phyloP scores from a whole-genome alignment of 371 early-diverging fungal species.

The Rhizopus stolonifer region DNA sequence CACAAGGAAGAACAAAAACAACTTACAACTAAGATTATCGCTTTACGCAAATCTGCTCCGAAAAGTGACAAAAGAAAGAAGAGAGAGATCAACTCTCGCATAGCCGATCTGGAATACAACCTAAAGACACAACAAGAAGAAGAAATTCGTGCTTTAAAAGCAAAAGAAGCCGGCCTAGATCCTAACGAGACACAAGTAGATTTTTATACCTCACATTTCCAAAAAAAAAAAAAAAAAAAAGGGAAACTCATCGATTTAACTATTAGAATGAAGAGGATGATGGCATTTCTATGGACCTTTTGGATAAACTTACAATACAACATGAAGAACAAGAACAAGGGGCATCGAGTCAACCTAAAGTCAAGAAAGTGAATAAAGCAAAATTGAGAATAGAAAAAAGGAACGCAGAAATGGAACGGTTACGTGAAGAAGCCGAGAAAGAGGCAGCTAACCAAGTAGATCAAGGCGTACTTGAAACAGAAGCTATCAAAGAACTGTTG shows the following conservation, averaged over 20 bases:
- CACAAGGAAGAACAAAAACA: conserved; percentile 81
- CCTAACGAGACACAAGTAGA: background rate
- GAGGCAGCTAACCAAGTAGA: conserved; percentile 81
- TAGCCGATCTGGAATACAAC: conserved; percentile 70
- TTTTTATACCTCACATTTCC: background rate
- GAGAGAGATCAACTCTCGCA: conserved; percentile 73
- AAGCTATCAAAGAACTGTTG: conserved; percentile 62
- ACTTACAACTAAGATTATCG: conserved; percentile 65
- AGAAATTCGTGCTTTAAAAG: conserved; percentile 54
- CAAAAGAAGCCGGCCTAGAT: conserved; percentile 19
- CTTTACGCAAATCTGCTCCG: conserved; percentile 73
- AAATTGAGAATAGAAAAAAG: conserved; percentile 70
- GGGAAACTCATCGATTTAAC: background rate
- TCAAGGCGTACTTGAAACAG: conserved; percentile 69
- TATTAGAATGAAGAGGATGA: conserved; percentile 24
- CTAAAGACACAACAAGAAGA: conserved; percentile 64
- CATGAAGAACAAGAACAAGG: conserved; percentile 11
- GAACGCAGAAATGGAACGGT: conserved; percentile 71
- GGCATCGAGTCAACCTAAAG: conserved; percentile 12
- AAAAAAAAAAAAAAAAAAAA: too few species aligned
- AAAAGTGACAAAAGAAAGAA: conserved; percentile 86
- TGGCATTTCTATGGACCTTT: conserved; percentile 42
- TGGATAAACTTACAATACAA: conserved; percentile 37
- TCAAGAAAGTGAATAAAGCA: conserved; percentile 68
- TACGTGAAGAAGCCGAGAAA: conserved; percentile 74